phyloP scores from a whole-genome alignment of 371 early-diverging fungal species.

The Dentiscutata heterogama region DNA sequence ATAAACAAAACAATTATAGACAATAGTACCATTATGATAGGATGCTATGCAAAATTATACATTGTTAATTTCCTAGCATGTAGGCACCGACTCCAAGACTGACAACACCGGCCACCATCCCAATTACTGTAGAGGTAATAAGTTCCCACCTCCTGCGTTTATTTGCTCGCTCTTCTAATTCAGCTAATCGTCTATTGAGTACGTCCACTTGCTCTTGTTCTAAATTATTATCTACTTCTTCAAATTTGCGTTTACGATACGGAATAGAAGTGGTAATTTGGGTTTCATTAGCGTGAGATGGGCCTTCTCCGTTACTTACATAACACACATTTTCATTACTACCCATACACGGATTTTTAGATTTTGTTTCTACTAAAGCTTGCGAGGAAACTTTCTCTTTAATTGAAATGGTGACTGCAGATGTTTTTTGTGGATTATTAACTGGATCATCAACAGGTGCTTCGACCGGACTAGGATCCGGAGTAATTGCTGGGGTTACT shows the following conservation, averaged over 20 bases:
- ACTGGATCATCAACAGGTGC: not conserved
- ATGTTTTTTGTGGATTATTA: not conserved
- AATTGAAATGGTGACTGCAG: not conserved
- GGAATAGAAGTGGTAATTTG: not conserved
- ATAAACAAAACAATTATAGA: too few species aligned
- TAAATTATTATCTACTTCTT: constrained; percentile 2
- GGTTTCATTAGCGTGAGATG: not conserved
- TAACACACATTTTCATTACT: not conserved
- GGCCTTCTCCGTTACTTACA: constrained; percentile 19
- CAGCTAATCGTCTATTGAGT: constrained; percentile 14
- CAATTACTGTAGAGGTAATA: not conserved
- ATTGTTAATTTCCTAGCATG: constrained; percentile 8
- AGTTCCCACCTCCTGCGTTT: constrained; percentile 41
- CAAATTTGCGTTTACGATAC: constrained; percentile 28
- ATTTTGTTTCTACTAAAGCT: not conserved
- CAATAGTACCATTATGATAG: too few species aligned
- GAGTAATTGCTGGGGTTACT: not conserved
- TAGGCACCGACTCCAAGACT: constrained; percentile 1
- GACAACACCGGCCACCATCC: constrained; percentile 28
- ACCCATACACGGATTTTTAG: not conserved
- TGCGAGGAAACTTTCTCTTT: not conserved
- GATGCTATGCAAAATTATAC: not conserved
- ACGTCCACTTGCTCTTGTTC: not conserved
- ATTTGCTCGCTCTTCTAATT: constrained; percentile 1
- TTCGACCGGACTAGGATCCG: not conserved